Evolutionary conservation across 2,329 filamentous ascomycete species (phyloP).

Genomic region (Xylaria sp.): DNA sequence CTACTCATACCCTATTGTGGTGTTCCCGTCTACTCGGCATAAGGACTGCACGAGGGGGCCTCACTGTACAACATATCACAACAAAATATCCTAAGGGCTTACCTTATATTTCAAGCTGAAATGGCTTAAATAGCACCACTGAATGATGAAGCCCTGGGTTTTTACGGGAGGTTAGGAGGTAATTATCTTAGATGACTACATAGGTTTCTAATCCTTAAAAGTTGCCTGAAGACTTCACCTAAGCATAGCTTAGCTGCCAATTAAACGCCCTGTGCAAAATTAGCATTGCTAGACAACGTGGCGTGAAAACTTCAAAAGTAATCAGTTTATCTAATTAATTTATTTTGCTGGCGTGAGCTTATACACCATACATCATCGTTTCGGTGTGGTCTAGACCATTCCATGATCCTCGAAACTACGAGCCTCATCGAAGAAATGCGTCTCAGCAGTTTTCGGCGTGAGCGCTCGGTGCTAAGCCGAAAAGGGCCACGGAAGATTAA

Average conservation of each 20-base stretch:
- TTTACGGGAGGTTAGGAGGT: neutral
- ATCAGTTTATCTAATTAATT: too few relatives aligned
- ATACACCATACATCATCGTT: neutral
- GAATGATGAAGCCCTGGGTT: neutral
- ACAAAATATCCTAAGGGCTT: neutral
- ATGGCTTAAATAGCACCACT: too few relatives aligned
- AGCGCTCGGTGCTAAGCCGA: conserved; percentile 29
- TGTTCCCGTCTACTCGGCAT: neutral
- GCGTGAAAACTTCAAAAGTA: too few relatives aligned
- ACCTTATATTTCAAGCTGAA: neutral
- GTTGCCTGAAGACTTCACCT: too few relatives aligned
- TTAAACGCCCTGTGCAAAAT: too few relatives aligned
- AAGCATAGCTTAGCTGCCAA: too few relatives aligned
- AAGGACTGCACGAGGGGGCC: neutral
- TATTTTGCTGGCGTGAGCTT: neutral
- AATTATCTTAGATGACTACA: neutral
- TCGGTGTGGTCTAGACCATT: neutral
- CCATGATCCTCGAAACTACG: neutral
- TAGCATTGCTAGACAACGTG: too few relatives aligned
- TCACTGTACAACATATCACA: neutral
- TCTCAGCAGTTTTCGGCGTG: neutral
- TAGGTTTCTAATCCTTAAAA: too few relatives aligned
- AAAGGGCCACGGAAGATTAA: conserved; percentile 29
- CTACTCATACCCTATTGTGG: neutral
- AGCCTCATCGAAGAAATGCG: neutral